phyloP scores from a whole-genome alignment of 2,329 filamentous ascomycete genomes.

The Delphinella strobiligena region DNA sequence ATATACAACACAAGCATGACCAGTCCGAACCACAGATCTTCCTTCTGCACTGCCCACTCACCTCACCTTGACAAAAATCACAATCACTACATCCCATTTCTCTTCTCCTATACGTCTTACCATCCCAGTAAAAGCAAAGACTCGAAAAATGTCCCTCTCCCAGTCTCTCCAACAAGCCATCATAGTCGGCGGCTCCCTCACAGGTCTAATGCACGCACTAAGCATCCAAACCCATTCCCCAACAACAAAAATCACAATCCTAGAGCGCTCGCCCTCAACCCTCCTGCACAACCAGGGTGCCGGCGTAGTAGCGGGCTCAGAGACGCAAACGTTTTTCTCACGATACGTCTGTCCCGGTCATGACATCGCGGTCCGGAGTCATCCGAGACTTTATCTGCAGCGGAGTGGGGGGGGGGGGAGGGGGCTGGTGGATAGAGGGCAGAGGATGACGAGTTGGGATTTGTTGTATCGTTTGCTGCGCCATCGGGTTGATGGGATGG shows the following conservation, averaged over 20 bases:
- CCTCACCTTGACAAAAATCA: too few relatives aligned
- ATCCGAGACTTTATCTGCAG: slow-evolving; percentile 18
- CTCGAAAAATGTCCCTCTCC: neutral
- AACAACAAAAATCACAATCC: slow-evolving; percentile 16
- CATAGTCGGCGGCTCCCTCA: slow-evolving; percentile 20
- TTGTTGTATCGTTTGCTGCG: slow-evolving; percentile 33
- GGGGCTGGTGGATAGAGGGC: slow-evolving; percentile 20
- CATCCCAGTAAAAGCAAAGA: too few relatives aligned
- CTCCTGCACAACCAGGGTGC: slow-evolving; percentile 38
- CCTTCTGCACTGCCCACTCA: too few relatives aligned
- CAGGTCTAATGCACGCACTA: slow-evolving; percentile 18
- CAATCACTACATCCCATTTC: too few relatives aligned
- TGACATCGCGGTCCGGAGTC: slow-evolving; percentile 18
- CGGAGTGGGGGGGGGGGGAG: slow-evolving; percentile 16
- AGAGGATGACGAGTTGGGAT: slow-evolving; percentile 39
- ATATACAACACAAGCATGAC: too few relatives aligned
- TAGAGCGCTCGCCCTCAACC: slow-evolving; percentile 30
- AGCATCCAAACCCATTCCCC: slow-evolving; percentile 13
- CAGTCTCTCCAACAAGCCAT: slow-evolving; percentile 10
- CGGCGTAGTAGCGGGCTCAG: slow-evolving; percentile 35
- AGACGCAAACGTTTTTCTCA: slow-evolving; percentile 30
- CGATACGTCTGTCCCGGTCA: slow-evolving; percentile 28
- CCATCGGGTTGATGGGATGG: slow-evolving; percentile 31
- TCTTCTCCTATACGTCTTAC: too few relatives aligned
- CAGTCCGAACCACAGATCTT: too few relatives aligned